Conservation (phyloP, 2,329 filamentous ascomycete species). For the Microsporum canis region DNA sequence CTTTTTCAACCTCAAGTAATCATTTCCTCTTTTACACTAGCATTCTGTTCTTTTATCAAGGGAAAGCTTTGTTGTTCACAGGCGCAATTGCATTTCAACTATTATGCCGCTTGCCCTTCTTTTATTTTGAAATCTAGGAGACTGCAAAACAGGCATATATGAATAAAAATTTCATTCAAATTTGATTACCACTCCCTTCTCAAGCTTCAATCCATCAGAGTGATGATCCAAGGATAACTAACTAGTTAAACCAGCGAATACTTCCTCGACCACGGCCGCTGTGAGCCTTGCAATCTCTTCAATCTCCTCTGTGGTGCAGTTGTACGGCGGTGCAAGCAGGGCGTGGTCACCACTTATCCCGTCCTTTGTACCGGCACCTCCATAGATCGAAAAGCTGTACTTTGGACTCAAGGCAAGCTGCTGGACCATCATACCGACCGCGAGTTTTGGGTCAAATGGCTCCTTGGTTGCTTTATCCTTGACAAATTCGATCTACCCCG, state of each 20-base stretch:
- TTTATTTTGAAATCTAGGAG: background rate
- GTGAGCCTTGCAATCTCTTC: constrained; percentile 44
- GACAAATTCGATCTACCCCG: constrained; percentile 44
- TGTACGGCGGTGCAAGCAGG: constrained; percentile 51
- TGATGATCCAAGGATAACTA: background rate
- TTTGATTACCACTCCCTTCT: background rate
- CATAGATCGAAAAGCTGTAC: constrained; percentile 50
- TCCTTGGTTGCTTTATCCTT: constrained; percentile 43
- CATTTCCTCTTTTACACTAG: background rate
- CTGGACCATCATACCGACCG: constrained; percentile 41
- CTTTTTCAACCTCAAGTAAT: background rate
- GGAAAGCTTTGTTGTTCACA: background rate
- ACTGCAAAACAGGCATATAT: background rate
- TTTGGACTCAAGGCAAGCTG: constrained; percentile 37
- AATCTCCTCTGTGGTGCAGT: constrained; percentile 45
- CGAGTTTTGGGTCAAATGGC: constrained; percentile 39
- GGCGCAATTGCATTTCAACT: background rate
- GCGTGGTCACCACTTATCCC: constrained; percentile 55
- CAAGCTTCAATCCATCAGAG: background rate
- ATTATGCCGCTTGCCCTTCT: background rate
- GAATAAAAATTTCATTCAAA: background rate
- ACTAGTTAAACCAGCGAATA: constrained; percentile 25
- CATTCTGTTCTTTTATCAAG: background rate
- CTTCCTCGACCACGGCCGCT: constrained; percentile 42
- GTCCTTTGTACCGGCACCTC: constrained; percentile 51